A percentile compares a stretch with the other conserved stretches of the same genome.
Evolutionary conservation across 2,329 filamentous ascomycete species (phyloP).

Genomic region (Apiospora saccharicola): DNA sequence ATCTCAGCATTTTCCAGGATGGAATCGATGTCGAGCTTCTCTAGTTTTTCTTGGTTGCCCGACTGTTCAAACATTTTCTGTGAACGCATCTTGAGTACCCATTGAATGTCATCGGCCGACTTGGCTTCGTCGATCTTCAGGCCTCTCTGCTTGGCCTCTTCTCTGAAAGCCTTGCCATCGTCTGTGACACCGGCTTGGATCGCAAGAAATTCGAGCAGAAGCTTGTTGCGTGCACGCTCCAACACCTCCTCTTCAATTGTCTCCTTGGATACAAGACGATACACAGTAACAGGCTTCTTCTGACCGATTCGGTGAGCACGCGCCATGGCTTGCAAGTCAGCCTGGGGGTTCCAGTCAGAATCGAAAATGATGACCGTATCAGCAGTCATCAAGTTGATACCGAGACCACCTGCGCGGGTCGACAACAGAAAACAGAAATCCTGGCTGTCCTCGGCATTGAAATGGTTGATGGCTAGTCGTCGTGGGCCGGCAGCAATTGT

Average conservation of each 20-base stretch:
- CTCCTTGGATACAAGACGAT: conserved; percentile 95
- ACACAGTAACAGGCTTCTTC: conserved; percentile 94
- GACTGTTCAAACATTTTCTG: conserved; percentile 99
- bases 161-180: conserved; percentile 80
- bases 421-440: conserved; percentile 98
- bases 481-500: conserved; percentile 89
- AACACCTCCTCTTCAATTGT: conserved; percentile 98
- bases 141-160: conserved; percentile 81
- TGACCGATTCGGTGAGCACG: conserved; percentile 97
- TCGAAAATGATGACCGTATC: conserved; percentile 98
- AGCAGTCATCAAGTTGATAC: conserved; percentile 98
- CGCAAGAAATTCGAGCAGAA: conserved; percentile 95
- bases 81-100: conserved; percentile 96
- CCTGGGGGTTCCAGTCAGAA: conserved; percentile 98
- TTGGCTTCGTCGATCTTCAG: conserved; percentile 80
- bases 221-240: conserved; percentile 95
- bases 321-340: conserved; percentile 97
- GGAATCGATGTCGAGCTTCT: conserved; percentile 96
- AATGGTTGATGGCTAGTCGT: conserved; percentile 95
- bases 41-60: conserved; percentile 93
- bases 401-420: conserved; percentile 94
- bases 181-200: conserved; percentile 97
- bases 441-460: conserved; percentile 90
- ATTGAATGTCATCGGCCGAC: conserved; percentile 93
- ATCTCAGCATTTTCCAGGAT: conserved; percentile 97